A percentile compares a stretch with the other conserved stretches of the same genome.
These are phyloP conservation scores for Abrus precatorius DNA, from an alignment of 306 rosid genomes.

Conservation along the genomic window DNA sequence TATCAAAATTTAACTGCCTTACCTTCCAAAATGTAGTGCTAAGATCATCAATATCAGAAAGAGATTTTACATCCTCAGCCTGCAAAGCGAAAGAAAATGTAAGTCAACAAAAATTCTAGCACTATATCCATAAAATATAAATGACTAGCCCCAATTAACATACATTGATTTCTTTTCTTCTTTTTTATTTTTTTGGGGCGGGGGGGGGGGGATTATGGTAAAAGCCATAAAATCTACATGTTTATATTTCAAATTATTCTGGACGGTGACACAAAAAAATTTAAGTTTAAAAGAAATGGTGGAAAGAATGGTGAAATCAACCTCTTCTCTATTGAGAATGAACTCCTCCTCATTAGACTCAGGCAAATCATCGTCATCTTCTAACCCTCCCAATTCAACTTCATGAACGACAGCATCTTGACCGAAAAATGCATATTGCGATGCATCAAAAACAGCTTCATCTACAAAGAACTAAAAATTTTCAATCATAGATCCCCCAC, in stretches of 20 bases:
- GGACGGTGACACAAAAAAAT: not conserved
- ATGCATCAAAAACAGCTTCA: slow-evolving; percentile 77
- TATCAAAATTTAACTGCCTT: slow-evolving; percentile 23
- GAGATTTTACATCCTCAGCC: slow-evolving; percentile 56
- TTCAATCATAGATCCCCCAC: slow-evolving; percentile 19
- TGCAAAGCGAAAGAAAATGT: slow-evolving; percentile 41
- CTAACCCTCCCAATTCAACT: slow-evolving; percentile 93
- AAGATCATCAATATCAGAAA: slow-evolving; percentile 63
- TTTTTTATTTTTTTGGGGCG: not conserved
- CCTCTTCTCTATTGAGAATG: slow-evolving; percentile 75
- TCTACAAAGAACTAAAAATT: slow-evolving; percentile 42
- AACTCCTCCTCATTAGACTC: slow-evolving; percentile 87
- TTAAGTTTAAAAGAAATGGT: not conserved
- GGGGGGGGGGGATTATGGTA: slow-evolving; percentile 2
- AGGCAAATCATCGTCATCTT: slow-evolving; percentile 61
- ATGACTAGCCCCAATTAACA: slow-evolving; percentile 7
- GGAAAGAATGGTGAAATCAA: slow-evolving; percentile 32
- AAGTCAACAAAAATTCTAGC: slow-evolving; percentile 22
- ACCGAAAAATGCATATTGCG: slow-evolving; percentile 92
- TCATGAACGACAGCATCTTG: slow-evolving; percentile 73
- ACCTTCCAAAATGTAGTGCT: slow-evolving; percentile 59
- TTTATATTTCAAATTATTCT: slow-evolving; percentile 4
- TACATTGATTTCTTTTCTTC: not conserved
- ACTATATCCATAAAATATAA: not conserved
- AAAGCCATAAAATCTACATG: slow-evolving; percentile 25